These are phyloP conservation scores for Scutellaria minor DNA, from an alignment of 257 asterid species.

Conservation along the genomic window DNA sequence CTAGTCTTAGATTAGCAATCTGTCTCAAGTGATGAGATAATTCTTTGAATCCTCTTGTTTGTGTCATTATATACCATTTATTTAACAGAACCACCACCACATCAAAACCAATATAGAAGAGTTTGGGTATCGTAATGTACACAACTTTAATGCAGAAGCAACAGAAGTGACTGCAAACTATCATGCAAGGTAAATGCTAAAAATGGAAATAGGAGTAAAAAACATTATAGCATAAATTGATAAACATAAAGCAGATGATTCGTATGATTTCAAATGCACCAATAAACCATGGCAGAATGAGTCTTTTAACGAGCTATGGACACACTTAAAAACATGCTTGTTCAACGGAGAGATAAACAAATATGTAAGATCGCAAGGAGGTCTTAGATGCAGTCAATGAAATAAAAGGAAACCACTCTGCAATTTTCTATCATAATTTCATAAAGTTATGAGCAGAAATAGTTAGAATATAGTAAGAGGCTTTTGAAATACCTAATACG, in stretches of 20 bases:
- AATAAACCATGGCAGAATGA: neutral
- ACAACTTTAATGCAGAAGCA: neutral
- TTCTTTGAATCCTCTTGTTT: neutral
- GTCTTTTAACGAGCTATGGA: neutral
- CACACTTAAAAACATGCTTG: slow-evolving; percentile 14
- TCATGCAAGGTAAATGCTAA: neutral
- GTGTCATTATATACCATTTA: neutral
- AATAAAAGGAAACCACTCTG: neutral
- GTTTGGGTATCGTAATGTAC: neutral
- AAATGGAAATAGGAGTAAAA: neutral
- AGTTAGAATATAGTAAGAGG: slow-evolving; percentile 26
- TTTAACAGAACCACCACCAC: neutral
- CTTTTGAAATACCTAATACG: slow-evolving; percentile 64
- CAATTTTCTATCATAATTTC: slow-evolving; percentile 20
- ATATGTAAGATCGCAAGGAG: neutral
- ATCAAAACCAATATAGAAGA: slow-evolving; percentile 16
- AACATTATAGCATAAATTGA: neutral
- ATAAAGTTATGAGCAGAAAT: slow-evolving; percentile 24
- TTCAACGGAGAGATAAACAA: slow-evolving; percentile 19
- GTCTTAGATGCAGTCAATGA: neutral
- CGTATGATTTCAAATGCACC: slow-evolving; percentile 7
- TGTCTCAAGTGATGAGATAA: neutral
- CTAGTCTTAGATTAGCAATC: neutral
- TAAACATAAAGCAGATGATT: slow-evolving; percentile 2
- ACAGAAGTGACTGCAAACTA: neutral